Evolutionary conservation across 495 filamentous ascomycete species (phyloP).

Genomic region (Neurospora sp.): DNA sequence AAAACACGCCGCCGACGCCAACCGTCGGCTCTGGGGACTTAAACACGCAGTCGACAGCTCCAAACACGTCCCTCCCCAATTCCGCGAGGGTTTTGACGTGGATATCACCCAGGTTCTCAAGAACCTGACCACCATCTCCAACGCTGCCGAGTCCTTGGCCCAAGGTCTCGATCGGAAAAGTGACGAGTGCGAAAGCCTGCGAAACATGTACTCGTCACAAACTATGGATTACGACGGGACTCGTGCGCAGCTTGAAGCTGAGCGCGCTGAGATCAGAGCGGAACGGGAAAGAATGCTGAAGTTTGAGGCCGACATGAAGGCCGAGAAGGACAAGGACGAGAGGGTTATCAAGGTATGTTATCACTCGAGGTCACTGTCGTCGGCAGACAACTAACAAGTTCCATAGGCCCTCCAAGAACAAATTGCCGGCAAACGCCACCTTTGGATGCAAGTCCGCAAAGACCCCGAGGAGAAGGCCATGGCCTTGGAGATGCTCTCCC

Average conservation of each 20-base stretch:
- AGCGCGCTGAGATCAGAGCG: background rate
- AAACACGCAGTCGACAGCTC: background rate
- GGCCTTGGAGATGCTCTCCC: background rate
- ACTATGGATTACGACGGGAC: background rate
- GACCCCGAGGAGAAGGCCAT: conserved; percentile 8
- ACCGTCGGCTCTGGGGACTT: background rate
- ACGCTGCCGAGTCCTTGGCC: background rate
- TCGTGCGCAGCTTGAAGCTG: background rate
- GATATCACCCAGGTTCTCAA: conserved; percentile 2
- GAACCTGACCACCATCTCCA: background rate
- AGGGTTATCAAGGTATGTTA: conserved; percentile 4
- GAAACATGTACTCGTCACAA: fast-evolving
- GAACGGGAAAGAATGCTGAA: background rate
- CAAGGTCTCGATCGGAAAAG: background rate
- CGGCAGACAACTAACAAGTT: background rate
- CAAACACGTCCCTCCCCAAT: background rate
- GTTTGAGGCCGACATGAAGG: background rate
- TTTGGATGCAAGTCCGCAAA: conserved; percentile 15
- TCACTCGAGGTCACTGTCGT: background rate
- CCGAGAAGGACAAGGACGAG: conserved; percentile 3
- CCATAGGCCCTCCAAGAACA: conserved; percentile 8
- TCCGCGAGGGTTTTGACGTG: background rate
- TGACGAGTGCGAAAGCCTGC: background rate
- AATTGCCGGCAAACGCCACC: conserved; percentile 12
- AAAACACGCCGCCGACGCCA: background rate